Evolutionary conservation across 1,284 basidiomycete species (phyloP).

Genomic region (Ustilago tritici): DNA sequence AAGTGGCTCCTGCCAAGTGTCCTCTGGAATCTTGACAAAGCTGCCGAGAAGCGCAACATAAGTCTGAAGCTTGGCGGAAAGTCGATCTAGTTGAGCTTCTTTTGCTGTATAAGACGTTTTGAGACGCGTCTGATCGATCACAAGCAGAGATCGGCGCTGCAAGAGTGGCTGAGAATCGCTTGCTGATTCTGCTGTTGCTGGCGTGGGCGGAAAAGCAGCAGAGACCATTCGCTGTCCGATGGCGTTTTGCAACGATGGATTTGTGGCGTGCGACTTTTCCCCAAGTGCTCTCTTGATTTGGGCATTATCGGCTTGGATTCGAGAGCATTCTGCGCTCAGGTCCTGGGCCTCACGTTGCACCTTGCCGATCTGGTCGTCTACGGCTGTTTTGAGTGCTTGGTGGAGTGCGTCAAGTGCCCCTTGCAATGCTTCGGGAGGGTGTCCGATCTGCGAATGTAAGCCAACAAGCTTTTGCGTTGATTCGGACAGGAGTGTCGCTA

Average conservation of each 20-base stretch:
- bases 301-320: slow-evolving; percentile 32
- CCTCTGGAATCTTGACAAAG: slow-evolving; percentile 42
- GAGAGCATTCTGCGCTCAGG: slow-evolving; percentile 46
- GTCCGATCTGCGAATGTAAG: slow-evolving; percentile 61
- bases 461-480: slow-evolving; percentile 56
- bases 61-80: slow-evolving; percentile 35
- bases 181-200: slow-evolving; percentile 6
- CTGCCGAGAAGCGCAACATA: slow-evolving; percentile 49
- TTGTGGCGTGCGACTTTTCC: slow-evolving; percentile 34
- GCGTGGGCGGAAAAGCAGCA: slow-evolving; percentile 27
- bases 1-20: slow-evolving; percentile 10
- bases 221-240: slow-evolving; percentile 48
- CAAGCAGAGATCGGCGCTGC: slow-evolving; percentile 38
- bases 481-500: slow-evolving; percentile 55
- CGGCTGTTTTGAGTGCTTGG: slow-evolving; percentile 60
- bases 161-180: slow-evolving; percentile 39
- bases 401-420: slow-evolving; percentile 57
- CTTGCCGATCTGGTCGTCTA: slow-evolving; percentile 60
- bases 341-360: slow-evolving; percentile 57
- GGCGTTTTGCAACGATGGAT: slow-evolving; percentile 43
- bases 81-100: slow-evolving; percentile 42
- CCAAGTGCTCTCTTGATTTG: slow-evolving; percentile 36
- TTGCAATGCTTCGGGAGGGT: slow-evolving; percentile 57
- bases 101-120: slow-evolving; percentile 35
- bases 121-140: slow-evolving; percentile 42